These are phyloP conservation scores for Toxoplasma gondii DNA, from an alignment of 169 alveolate species.

Conservation along the genomic window DNA sequence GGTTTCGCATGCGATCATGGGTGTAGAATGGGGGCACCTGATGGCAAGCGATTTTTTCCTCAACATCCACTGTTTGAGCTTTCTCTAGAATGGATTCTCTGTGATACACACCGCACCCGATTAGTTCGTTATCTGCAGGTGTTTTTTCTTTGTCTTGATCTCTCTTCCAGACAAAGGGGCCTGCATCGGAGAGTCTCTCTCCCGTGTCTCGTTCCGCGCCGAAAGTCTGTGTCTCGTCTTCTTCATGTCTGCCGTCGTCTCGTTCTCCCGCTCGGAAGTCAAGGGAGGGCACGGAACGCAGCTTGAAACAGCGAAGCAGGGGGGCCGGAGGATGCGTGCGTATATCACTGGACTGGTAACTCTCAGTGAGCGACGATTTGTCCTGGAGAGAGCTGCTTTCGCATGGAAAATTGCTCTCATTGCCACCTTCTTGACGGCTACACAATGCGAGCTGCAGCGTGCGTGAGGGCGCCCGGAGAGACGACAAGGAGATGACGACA, in stretches of 20 bases:
- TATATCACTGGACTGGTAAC: not conserved
- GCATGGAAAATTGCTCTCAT: not conserved
- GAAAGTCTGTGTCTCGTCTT: too few species aligned
- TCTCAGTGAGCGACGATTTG: not conserved
- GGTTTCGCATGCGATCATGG: not conserved
- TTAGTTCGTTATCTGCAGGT: too few species aligned
- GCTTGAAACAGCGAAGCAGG: not conserved
- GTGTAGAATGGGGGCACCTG: not conserved
- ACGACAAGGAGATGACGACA: not conserved
- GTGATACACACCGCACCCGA: too few species aligned
- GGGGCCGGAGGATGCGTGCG: not conserved
- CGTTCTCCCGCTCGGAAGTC: too few species aligned
- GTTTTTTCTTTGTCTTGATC: too few species aligned
- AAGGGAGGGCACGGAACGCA: not conserved
- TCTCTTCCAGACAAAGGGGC: too few species aligned
- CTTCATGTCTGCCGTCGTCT: too few species aligned
- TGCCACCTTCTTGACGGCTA: not conserved
- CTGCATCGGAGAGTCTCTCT: too few species aligned
- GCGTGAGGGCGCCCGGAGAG: not conserved
- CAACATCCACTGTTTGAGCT: too few species aligned
- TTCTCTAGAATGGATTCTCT: too few species aligned
- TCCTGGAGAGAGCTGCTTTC: not conserved
- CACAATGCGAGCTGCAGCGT: not conserved
- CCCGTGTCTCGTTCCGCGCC: too few species aligned
- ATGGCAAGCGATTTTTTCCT: too few species aligned